phyloP scores from a whole-genome alignment of 257 asterid genomes.

The Echites panduratus region DNA sequence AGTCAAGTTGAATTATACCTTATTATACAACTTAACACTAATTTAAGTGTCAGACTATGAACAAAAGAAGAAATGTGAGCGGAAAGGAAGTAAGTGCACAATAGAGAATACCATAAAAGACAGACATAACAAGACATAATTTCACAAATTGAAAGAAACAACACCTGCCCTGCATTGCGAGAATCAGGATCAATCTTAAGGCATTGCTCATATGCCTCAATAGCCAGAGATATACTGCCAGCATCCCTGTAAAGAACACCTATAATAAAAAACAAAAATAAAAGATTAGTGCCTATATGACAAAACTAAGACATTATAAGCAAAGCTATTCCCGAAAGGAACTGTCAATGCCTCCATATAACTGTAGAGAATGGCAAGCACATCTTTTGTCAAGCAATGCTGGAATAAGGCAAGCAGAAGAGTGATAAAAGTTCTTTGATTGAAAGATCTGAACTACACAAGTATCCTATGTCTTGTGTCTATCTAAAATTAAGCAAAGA shows the following conservation, averaged over 20 bases:
- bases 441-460: background rate
- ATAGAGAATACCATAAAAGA: background rate
- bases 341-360: background rate
- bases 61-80: background rate
- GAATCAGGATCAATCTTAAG: slow-evolving; percentile 98
- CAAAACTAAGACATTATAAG: background rate
- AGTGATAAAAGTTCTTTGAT: background rate
- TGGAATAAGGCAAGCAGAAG: background rate
- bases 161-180: slow-evolving; percentile 99
- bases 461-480: background rate
- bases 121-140: background rate
- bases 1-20: background rate
- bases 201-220: slow-evolving; percentile 99
- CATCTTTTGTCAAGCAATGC: background rate
- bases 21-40: background rate
- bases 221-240: slow-evolving; percentile 86
- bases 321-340: background rate
- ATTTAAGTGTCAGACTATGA: background rate
- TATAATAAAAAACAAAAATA: slow-evolving; percentile 28
- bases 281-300: slow-evolving; percentile 6
- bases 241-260: slow-evolving; percentile 99
- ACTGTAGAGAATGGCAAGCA: background rate
- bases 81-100: slow-evolving; percentile 4
- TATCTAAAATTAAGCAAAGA: background rate
- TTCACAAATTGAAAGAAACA: slow-evolving; percentile 19